A percentile compares a stretch with the other conserved stretches of the same genome.
Conservation (phyloP, 1,284 basidiomycete species). For the Ganoderma meredithae region DNA sequence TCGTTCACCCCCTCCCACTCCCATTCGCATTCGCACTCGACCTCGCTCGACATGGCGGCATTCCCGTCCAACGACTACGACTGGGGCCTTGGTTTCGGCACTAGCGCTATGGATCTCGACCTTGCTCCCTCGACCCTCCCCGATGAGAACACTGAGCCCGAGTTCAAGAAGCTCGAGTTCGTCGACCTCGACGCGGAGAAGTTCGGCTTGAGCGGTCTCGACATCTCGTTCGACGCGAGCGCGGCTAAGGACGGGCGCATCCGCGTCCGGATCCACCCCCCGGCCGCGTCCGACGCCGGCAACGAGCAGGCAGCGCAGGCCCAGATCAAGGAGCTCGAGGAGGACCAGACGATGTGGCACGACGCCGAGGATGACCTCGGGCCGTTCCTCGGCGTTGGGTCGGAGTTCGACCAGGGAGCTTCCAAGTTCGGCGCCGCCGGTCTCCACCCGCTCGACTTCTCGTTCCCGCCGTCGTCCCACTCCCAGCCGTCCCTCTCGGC, state of each 20-base stretch:
- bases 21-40: conserved; percentile 49
- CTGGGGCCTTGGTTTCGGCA: conserved; percentile 54
- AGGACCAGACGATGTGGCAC: conserved; percentile 42
- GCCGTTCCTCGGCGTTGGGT: conserved; percentile 63
- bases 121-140: conserved; percentile 36
- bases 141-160: conserved; percentile 33
- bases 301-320: conserved; percentile 36
- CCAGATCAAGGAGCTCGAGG: conserved; percentile 39
- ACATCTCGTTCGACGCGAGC: conserved; percentile 75
- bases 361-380: conserved; percentile 46
- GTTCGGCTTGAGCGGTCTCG: conserved; percentile 62
- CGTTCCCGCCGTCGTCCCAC: conserved; percentile 43
- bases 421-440: conserved; percentile 12
- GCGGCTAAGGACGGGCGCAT: conserved; percentile 73
- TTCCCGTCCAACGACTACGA: conserved; percentile 55
- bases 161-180: conserved; percentile 60
- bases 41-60: conserved; percentile 56
- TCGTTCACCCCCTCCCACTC: conserved; percentile 55
- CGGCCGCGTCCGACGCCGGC: conserved; percentile 28
- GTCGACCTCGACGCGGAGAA: conserved; percentile 56
- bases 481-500: conserved; percentile 20
- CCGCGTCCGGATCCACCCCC: conserved; percentile 72
- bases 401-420: conserved; percentile 25
- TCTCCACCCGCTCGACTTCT: conserved; percentile 46
- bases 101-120: conserved; percentile 61